These are phyloP conservation scores for Rhamnella rubrinervis DNA, from an alignment of 331 rosid species.

Conservation along the genomic window DNA sequence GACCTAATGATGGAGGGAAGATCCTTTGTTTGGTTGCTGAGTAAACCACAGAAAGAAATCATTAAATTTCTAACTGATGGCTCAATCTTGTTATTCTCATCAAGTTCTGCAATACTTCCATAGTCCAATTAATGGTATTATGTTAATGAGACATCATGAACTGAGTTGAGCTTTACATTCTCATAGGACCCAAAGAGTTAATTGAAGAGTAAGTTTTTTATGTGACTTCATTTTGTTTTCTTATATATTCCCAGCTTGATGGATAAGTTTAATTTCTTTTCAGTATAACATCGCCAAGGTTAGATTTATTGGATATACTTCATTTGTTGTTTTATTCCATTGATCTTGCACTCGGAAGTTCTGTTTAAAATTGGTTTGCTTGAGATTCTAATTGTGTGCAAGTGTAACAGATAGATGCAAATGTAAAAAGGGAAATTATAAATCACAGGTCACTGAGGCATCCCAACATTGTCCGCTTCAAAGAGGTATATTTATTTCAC, in stretches of 20 bases:
- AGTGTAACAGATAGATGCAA: conserved; percentile 85
- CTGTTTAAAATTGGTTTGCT: conserved; percentile 5
- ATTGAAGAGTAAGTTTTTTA: neutral
- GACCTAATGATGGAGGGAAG: neutral
- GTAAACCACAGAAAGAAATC: neutral
- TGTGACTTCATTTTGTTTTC: neutral
- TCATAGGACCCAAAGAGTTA: too few species aligned
- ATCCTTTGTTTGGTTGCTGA: neutral
- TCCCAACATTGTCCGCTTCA: conserved; percentile 92
- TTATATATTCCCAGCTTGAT: neutral
- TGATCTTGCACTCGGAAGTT: neutral
- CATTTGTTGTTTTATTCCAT: neutral
- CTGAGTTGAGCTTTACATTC: too few species aligned
- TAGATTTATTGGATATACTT: neutral
- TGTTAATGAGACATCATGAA: too few species aligned
- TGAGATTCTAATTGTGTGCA: conserved; percentile 11
- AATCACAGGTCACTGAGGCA: conserved; percentile 95
- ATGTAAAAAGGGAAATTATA: conserved; percentile 88
- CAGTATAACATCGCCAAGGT: too few species aligned
- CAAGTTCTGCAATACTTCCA: too few species aligned
- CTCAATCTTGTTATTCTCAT: too few species aligned
- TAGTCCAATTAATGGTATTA: too few species aligned
- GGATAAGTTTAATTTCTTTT: neutral
- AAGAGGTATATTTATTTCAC: conserved; percentile 58
- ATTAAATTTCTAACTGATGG: too few species aligned